Evolutionary conservation across 1,139 yeast genomes (phyloP).

Genomic region (Candida frijolesensis): DNA sequence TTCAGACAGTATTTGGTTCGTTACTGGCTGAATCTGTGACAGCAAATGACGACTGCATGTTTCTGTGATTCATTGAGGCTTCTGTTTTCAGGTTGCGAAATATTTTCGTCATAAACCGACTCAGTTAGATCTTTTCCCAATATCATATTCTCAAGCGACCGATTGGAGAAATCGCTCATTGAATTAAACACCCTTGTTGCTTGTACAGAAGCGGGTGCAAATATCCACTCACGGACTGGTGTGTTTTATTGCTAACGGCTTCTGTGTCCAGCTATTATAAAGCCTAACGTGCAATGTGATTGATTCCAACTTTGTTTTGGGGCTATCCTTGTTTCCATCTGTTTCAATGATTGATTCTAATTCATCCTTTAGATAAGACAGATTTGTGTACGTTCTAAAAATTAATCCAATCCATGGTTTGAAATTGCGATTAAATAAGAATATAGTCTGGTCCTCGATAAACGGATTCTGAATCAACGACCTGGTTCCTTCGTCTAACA

Average conservation of each 20-base stretch:
- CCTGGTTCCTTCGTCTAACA: slow-evolving; percentile 44
- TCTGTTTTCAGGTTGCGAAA: slow-evolving; percentile 41
- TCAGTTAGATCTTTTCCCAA: slow-evolving; percentile 48
- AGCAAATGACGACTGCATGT: slow-evolving; percentile 67
- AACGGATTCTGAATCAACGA: slow-evolving; percentile 50
- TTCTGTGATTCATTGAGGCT: slow-evolving; percentile 65
- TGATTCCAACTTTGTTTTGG: too few species aligned
- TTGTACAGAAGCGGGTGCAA: not conserved
- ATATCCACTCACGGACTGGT: not conserved
- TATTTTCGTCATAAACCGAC: slow-evolving; percentile 58
- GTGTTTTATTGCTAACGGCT: not conserved
- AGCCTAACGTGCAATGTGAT: not conserved
- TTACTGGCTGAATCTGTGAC: too few species aligned
- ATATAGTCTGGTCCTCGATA: slow-evolving; percentile 45
- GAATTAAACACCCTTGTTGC: not conserved
- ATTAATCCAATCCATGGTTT: slow-evolving; percentile 39
- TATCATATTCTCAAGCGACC: not conserved
- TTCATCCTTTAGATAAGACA: too few species aligned
- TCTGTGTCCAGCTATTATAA: not conserved
- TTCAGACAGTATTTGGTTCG: too few species aligned
- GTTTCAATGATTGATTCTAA: too few species aligned
- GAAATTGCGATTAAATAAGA: slow-evolving; percentile 40
- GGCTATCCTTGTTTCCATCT: too few species aligned
- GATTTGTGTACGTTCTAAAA: too few species aligned
- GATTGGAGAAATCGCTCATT: not conserved